A percentile compares a stretch with the other conserved stretches of the same genome.
phyloP scores from a whole-genome alignment of 345 rosid genomes.

The Crucihimalaya himalaica region DNA sequence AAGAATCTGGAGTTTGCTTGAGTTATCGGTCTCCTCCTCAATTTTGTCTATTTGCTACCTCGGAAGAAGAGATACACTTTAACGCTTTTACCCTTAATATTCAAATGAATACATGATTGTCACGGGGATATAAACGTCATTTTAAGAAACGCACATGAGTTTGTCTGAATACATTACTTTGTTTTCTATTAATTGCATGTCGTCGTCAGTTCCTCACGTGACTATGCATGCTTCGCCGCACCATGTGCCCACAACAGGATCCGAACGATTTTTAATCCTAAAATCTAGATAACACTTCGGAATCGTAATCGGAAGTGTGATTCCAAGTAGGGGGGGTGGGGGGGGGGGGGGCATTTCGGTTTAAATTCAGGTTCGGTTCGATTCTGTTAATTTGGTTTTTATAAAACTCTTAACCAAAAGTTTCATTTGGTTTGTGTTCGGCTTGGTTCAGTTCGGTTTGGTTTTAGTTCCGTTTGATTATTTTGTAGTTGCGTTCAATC shows the following conservation, averaged over 20 bases:
- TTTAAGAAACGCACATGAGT: constrained; percentile 2
- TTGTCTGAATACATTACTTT: background rate
- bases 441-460: too few species aligned
- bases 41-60: constrained; percentile 10
- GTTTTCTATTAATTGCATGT: constrained; percentile 2
- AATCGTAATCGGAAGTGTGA: too few species aligned
- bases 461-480: too few species aligned
- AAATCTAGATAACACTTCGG: too few species aligned
- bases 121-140: constrained; percentile 4
- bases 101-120: background rate
- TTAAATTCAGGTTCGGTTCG: too few species aligned
- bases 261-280: background rate
- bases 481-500: too few species aligned
- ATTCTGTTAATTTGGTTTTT: too few species aligned
- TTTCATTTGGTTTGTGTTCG: too few species aligned
- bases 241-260: background rate
- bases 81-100: constrained; percentile 20
- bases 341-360: too few species aligned
- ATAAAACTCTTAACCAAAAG: too few species aligned
- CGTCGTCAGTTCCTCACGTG: constrained; percentile 37
- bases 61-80: constrained; percentile 1
- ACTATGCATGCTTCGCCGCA: background rate
- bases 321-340: too few species aligned
- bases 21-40: constrained; percentile 22
- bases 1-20: constrained; percentile 43